Conservation (phyloP, 495 filamentous ascomycete species). For the Patellaria atrata region DNA sequence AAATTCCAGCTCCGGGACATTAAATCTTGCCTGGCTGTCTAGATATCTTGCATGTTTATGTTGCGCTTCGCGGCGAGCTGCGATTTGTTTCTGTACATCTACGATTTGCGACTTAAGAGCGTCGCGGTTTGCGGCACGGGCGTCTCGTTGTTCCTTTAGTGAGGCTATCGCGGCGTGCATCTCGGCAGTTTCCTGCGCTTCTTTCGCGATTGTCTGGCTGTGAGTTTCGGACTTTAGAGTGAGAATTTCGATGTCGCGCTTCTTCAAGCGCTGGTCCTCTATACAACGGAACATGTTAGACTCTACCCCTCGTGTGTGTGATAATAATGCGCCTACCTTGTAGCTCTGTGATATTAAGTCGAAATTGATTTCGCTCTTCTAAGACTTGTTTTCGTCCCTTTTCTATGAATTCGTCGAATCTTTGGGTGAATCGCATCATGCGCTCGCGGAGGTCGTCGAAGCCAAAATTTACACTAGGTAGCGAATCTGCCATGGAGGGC, state of each 20-base stretch:
- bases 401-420: slow-evolving; percentile 90
- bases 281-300: no score
- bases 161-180: slow-evolving; percentile 68
- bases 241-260: slow-evolving; percentile 73
- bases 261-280: slow-evolving; percentile 87
- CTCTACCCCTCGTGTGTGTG: slow-evolving; percentile 11
- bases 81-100: slow-evolving; percentile 55
- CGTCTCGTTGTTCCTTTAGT: slow-evolving; percentile 61
- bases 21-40: slow-evolving; percentile 67
- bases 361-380: slow-evolving; percentile 87
- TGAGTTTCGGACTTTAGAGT: slow-evolving; percentile 62
- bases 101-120: slow-evolving; percentile 63
- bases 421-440: slow-evolving; percentile 85
- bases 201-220: slow-evolving; percentile 67
- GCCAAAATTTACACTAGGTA: slow-evolving; percentile 86
- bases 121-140: slow-evolving; percentile 57
- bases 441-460: slow-evolving; percentile 91
- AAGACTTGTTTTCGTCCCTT: slow-evolving; percentile 73
- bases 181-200: slow-evolving; percentile 73
- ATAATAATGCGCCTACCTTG: slow-evolving; percentile 47
- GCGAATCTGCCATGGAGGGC: slow-evolving; percentile 59
- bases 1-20: slow-evolving; percentile 84
- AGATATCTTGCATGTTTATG: slow-evolving; percentile 48
- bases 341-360: slow-evolving; percentile 73
- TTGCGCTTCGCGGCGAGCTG: slow-evolving; percentile 46